Evolutionary conservation across 768 basidiomycete genomes (phyloP), one percentile per base, ranked within the genome.

Genomic region (Rhizopogon vesiculosus): DNA sequence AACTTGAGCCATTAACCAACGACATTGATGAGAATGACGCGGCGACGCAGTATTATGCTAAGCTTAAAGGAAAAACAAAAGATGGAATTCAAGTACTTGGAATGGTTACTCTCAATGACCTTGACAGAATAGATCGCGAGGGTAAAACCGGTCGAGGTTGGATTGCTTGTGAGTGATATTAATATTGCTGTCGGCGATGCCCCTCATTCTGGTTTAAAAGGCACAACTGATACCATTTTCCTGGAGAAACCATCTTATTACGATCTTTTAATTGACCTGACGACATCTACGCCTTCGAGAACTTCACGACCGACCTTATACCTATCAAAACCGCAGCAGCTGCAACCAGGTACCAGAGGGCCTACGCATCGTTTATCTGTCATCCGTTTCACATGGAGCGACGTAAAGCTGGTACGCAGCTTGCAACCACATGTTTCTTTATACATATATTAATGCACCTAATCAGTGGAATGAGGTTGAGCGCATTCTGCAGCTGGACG

Each of bases 171-270:
- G 67, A 58, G 81, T 73, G 9, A 42, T 18, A n/a, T 15, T 18
- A 25, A n/a, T 54, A 41, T 51, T 18, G 29, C 45, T 18, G 52
- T 43, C 40, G 25, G 28, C 49, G 57, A 18, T 13, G 18, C 12
- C 38, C 22, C 18, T 43, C 19, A 28, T 45, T 43, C 16, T 38
- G 8, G 19, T 50, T 33, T 51, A 38, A 22, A 53, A 84, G 82
- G 83, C 64, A 90, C 91, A 9, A 91, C 91, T 2, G 91, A 93
- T 59, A 85, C 90, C 8, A 81, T 93, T 16, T 93, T 89, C 71
- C 74, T 92, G 43, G 91, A 93, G 59, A 89, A 86, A 66, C 86
- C 91, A 1, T 72, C 80, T 3, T 83, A 82, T 61, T 93, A 91
- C 63, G 91, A 93, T 66, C 76, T 93, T 13, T 72, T 93, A 49